These are phyloP conservation scores for cucumber (Cucumis sativus) DNA, from an alignment of 306 rosid species.

Conservation along the genomic window DNA sequence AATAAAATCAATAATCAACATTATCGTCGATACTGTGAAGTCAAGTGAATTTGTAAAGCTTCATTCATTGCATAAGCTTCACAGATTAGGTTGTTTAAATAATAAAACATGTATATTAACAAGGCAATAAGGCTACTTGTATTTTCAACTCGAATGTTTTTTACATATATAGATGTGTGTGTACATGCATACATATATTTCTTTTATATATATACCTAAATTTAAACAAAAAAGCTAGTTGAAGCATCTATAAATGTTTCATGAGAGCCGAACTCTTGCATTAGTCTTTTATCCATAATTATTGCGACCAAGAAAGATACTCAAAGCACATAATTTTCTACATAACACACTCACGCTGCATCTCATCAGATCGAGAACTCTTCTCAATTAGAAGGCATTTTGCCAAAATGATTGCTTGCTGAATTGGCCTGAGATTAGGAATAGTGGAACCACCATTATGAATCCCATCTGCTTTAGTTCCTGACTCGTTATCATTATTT, in stretches of 20 bases:
- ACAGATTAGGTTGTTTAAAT: background rate
- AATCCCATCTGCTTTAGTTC: conserved; percentile 26
- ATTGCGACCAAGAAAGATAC: background rate
- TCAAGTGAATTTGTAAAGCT: background rate
- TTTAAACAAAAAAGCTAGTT: background rate
- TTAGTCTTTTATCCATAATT: background rate
- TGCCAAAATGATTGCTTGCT: conserved; percentile 76
- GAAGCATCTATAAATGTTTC: background rate
- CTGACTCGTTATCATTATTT: conserved; percentile 21
- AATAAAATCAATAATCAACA: background rate
- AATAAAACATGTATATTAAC: background rate
- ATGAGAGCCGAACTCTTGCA: background rate
- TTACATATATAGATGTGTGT: background rate
- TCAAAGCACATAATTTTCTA: background rate
- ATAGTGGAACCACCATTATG: conserved; percentile 30
- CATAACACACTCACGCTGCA: conserved; percentile 61
- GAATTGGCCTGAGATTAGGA: conserved; percentile 39
- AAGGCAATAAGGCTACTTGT: background rate
- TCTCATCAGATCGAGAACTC: conserved; percentile 81
- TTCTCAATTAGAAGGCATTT: conserved; percentile 79
- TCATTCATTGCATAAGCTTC: background rate
- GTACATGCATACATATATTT: too few species aligned
- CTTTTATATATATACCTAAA: background rate
- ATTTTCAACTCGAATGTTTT: background rate
- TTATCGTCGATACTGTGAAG: background rate